Conservation (phyloP, 306 rosid genomes). For the Acacia confusa region DNA sequence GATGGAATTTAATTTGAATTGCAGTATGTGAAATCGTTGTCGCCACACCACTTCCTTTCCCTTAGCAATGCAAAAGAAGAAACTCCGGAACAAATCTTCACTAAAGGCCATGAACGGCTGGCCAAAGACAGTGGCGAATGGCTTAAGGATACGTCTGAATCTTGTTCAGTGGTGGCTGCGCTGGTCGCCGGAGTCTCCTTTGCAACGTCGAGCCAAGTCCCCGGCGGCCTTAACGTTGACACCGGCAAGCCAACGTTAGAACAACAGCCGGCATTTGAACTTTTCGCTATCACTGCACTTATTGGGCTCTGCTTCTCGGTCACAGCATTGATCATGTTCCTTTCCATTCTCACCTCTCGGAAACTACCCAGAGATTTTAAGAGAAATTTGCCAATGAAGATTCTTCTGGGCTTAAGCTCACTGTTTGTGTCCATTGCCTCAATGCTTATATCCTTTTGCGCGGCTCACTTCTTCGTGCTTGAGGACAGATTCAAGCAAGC, state of each 20-base stretch:
- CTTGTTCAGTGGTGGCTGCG: constrained; percentile 28
- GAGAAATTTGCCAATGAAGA: constrained; percentile 38
- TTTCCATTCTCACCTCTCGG: constrained; percentile 48
- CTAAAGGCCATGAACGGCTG: background rate
- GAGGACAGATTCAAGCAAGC: constrained; percentile 29
- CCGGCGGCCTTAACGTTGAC: background rate
- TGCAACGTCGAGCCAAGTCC: constrained; percentile 10
- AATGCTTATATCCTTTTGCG: constrained; percentile 47
- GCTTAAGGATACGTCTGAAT: constrained; percentile 15
- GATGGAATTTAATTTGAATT: background rate
- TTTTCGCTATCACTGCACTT: constrained; percentile 42
- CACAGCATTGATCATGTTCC: constrained; percentile 53
- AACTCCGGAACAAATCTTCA: constrained; percentile 4
- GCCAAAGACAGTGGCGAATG: background rate
- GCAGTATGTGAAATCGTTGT: background rate
- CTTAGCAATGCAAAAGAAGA: background rate
- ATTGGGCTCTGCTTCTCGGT: constrained; percentile 55
- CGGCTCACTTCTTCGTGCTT: constrained; percentile 49
- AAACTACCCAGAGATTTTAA: constrained; percentile 47
- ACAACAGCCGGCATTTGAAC: constrained; percentile 34
- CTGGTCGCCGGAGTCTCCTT: constrained; percentile 27
- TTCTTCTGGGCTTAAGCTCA: constrained; percentile 46
- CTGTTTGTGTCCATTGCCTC: constrained; percentile 50
- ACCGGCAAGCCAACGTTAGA: constrained; percentile 39
- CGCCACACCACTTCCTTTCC: background rate